Evolutionary conservation across 345 rosid genomes (phyloP).

Genomic region (Crucihimalaya himalaica): DNA sequence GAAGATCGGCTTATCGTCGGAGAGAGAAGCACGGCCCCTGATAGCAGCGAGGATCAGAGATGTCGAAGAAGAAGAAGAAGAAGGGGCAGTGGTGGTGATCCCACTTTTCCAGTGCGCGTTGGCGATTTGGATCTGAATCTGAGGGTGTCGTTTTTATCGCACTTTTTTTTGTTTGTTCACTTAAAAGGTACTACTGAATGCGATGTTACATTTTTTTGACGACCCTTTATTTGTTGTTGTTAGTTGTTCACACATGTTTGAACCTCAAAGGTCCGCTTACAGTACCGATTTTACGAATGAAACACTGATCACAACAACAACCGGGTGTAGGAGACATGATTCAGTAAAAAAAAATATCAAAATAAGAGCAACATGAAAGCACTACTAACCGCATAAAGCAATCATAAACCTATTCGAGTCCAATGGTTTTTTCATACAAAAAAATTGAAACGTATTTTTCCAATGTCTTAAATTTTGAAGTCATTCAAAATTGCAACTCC

Average conservation of each 20-base stretch:
- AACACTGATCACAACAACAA: not conserved
- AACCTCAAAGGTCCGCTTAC: no score
- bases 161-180: not conserved
- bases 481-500: not conserved
- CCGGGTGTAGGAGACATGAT: no score
- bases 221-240: not conserved
- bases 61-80: constrained; percentile 10
- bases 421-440: constrained; percentile 6
- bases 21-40: not conserved
- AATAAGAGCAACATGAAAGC: not conserved
- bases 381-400: not conserved
- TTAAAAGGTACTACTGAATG: no score
- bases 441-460: constrained; percentile 18
- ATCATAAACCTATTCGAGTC: constrained; percentile 2
- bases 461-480: constrained; percentile 5
- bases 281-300: not conserved
- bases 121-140: constrained; percentile 23
- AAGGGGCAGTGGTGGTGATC: constrained; percentile 5
- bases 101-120: constrained; percentile 10
- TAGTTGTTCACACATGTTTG: no score
- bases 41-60: not conserved
- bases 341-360: no score
- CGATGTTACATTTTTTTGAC: not conserved
- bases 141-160: not conserved
- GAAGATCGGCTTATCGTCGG: constrained; percentile 25